Percentiles rank a stretch among this genome's conserved stretches.
Evolutionary conservation across 176 grass and related monocot species (phyloP).

Genomic region (Phyllostachys edulis): DNA sequence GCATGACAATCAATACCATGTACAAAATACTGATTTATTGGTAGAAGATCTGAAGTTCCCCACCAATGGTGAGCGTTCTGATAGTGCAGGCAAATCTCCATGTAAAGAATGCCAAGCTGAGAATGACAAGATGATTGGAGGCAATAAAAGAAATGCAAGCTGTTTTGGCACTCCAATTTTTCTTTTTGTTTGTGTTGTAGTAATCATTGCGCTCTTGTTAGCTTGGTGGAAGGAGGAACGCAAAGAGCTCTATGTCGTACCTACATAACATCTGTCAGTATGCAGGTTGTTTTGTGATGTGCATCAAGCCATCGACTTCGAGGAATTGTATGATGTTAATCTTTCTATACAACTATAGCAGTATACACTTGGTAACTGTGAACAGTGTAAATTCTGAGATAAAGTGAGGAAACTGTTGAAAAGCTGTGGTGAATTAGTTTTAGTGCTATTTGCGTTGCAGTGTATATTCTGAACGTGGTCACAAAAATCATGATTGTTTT

Average conservation of each 20-base stretch:
- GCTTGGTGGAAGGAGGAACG: conserved; percentile 37
- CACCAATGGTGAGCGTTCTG: neutral
- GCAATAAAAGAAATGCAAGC: conserved; percentile 22
- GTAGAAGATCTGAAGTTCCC: conserved; percentile 36
- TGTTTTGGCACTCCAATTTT: neutral
- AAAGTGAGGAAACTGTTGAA: neutral
- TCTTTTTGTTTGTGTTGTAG: conserved; percentile 22
- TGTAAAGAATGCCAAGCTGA: conserved; percentile 30
- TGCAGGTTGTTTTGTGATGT: neutral
- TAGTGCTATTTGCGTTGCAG: neutral
- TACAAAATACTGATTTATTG: conserved; percentile 4
- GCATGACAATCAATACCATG: neutral
- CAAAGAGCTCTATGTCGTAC: conserved; percentile 35
- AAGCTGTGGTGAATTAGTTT: neutral
- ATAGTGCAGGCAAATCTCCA: neutral
- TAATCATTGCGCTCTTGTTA: conserved; percentile 24
- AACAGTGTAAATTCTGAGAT: conserved; percentile 21
- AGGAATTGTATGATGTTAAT: neutral
- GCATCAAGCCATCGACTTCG: conserved; percentile 15
- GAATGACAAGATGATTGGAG: conserved; percentile 28
- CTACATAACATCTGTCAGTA: conserved; percentile 32
- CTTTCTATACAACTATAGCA: neutral
- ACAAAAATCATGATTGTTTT: neutral
- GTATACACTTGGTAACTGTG: conserved; percentile 11
- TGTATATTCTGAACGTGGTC: neutral